Base-by-base conservation (phyloP, 108 stramenopile species). In the Fragilariopsis cylindrus region DNA sequence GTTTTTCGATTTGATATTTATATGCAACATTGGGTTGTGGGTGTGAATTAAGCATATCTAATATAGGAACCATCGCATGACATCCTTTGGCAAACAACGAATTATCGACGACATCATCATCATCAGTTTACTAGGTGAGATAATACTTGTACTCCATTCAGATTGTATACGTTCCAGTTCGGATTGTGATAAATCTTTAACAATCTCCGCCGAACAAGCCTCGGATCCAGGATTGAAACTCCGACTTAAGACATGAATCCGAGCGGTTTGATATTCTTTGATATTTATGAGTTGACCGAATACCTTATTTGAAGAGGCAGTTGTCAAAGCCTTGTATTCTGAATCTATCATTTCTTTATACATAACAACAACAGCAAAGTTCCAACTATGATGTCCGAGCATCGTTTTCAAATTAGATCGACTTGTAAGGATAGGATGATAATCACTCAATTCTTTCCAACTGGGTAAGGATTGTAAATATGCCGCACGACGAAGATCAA, bases 31-130 rank as follows among this genome's bases (percentile, higher is more conserved):
- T 92, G 8, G 94, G 87, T 39, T 81, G 78, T 13, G 91, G 86
- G 69, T 95, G 94, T 44, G 87, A 87, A 81, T 95, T 85, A 69
- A 88, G 86, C 88, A 88, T 83, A 60, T 95, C 94, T 48, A 95
- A 70, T 15, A 95, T 88, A 2, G 94, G 94, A 60, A 86, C 84
- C 90, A 95, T 70, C 7, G 89, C 85, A 67, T 87, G 76, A n/a
- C 90, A 89, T 42, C 88, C 88, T 52, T 75, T 71, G 16, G 80
- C 45, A 39, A 87, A 80, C 15, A 87, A 80, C 30, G 69, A 45
- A 40, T 55, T 45, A 44, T 40, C 73, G 65, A 76, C 47, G 30
- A 30, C 30, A 30, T 30, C 21, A 1, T 21, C 30, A 30, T 30
- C 30, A 30, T 54, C 50, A 85, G 18, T 81, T 69, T 30, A 2